Evolutionary conservation across 2,329 filamentous ascomycete genomes (phyloP).

Genomic region (Elsinoe necatrix): DNA sequence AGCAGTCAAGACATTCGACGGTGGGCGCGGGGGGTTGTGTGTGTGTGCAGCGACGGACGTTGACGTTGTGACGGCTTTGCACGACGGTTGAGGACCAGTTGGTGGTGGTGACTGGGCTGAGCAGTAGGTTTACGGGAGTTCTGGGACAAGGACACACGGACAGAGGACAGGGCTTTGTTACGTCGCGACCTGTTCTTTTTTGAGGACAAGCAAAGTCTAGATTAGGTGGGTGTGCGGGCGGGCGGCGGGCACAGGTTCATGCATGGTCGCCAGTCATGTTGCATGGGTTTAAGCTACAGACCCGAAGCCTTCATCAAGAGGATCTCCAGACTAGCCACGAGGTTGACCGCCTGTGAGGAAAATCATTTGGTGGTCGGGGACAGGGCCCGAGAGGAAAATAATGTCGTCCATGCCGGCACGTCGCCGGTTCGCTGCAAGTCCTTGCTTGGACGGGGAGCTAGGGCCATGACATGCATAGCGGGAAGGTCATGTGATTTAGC

Average conservation of each 20-base stretch:
- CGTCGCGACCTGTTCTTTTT: neutral
- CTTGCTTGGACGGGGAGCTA: neutral
- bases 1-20: constrained; percentile 12
- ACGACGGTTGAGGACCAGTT: neutral
- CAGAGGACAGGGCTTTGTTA: neutral
- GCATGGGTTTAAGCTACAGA: constrained; percentile 4
- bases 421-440: constrained; percentile 2
- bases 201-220: neutral
- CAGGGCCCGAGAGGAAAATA: neutral
- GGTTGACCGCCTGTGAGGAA: neutral
- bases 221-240: neutral
- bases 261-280: constrained; percentile 12
- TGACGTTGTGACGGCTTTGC: neutral
- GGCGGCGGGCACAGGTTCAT: constrained; percentile 8
- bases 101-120: neutral
- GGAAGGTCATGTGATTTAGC: neutral
- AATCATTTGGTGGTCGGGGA: constrained; percentile 5
- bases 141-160: neutral
- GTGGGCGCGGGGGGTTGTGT: neutral
- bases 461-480: neutral
- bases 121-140: too few relatives aligned
- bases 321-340: constrained; percentile 14
- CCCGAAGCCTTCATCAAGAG: neutral
- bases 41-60: neutral
- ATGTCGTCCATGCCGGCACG: neutral